Base-by-base conservation (phyloP, 305 asterid species). In the Plantago rigida region DNA sequence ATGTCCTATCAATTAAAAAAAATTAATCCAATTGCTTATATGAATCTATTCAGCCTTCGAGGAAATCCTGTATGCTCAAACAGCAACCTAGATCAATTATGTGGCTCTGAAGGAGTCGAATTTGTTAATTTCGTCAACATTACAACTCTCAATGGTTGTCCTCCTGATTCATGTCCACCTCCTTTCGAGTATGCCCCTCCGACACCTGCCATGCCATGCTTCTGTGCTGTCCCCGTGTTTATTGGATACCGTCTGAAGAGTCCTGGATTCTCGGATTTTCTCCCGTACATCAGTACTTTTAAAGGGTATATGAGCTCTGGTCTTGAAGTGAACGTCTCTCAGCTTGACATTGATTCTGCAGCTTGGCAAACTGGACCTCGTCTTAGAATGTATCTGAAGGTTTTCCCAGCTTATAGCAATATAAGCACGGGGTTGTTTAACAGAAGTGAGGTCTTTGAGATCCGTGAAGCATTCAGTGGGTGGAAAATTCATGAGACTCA, bases 181-280 rank as follows among this genome's bases (percentile, higher is more conserved):
- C 79, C 80, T 56, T 82, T 66, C 31, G 85, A 80, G 80, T 77
- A 71, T 65, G 74, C 78, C 66, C 72, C 80, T 3, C 51, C 73
- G 39, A 66, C 78, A 75, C 80, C 87, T 42, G 66, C 73, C 49
- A 51, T 5, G 26, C 71, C 11, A 51, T 87, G 96, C 76, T 80
- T 77, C 69, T 87, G 96, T 74, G 94, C 89, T 62, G 82, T 77
- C 2, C 94, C 96, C 29, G 69, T 87, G 77, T 78, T 77, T 73
- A 67, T 87, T 65, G 89, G 86, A 64, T 87, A 80, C 70, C 84
- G 96, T 64, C 72, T 87, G 72, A 87, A 85, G 81, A 87, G 96
- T 71, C 94, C 96, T 6, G 85, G 80, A 7, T 83, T 87, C 71
- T 75, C 65, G 3, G 81, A 83, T 69, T 85, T 81, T 68, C 51